Evolutionary conservation across 2,329 filamentous ascomycete genomes (phyloP), one percentile per base, ranked within the genome.

Genomic region (Pseudogymnoascus verrucosus): DNA sequence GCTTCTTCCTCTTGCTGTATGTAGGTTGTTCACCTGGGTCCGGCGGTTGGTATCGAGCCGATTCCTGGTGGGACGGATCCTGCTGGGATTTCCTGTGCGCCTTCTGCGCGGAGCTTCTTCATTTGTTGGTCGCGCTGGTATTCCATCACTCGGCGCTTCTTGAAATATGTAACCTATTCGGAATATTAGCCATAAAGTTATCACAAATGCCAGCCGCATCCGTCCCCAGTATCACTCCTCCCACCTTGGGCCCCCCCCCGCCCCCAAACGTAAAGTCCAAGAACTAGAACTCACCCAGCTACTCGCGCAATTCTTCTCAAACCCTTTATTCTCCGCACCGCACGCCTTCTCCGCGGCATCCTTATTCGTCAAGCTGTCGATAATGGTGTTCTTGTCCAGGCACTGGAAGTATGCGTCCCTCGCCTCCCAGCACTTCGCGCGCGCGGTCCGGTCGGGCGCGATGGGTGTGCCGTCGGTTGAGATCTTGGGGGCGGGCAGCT

Each of bases 201-300:
- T 57, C 47, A 34, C 26, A 16, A 28, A n/a, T n/a, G n/a, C n/a
- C n/a, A n/a, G n/a, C n/a, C n/a, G n/a, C n/a, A n/a, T n/a, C n/a
- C n/a, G n/a, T n/a, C n/a, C n/a, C n/a, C n/a, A n/a, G n/a, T n/a
- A n/a, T n/a, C n/a, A n/a, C n/a, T n/a, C n/a, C n/a, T n/a, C n/a
- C n/a, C n/a, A n/a, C n/a, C n/a, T n/a, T n/a, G n/a, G n/a, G n/a
- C n/a, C n/a, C n/a, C n/a, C n/a, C n/a, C n/a, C n/a, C n/a, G n/a
- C n/a, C n/a, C n/a, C n/a, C n/a, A n/a, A n/a, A n/a, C n/a, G n/a
- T n/a, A n/a, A n/a, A n/a, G n/a, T n/a, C n/a, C n/a, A n/a, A n/a
- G n/a, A n/a, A n/a, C n/a, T n/a, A n/a, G n/a, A n/a, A n/a, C 88
- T 70, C 77, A 96, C 95, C 95, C 95, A 99, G 74, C 92, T 93